These are phyloP conservation scores for Eimeria zaria DNA, from an alignment of 169 alveolate genomes.

Conservation along the genomic window DNA sequence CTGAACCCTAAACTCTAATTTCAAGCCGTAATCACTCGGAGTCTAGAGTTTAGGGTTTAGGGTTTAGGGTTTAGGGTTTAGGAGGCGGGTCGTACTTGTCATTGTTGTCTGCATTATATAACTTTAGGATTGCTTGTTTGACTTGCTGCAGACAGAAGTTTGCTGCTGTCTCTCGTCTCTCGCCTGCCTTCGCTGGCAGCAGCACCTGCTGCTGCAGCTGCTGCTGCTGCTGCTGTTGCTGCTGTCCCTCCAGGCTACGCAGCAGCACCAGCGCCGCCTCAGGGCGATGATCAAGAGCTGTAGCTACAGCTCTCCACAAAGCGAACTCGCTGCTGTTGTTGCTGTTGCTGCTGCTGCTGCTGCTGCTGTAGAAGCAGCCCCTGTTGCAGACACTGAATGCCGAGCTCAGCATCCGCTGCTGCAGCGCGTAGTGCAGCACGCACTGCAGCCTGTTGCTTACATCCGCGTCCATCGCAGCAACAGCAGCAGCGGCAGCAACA, in stretches of 20 bases:
- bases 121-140: not conserved
- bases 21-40: no score
- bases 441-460: constrained; percentile 15
- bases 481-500: no score
- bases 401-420: not conserved
- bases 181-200: not conserved
- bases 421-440: constrained; percentile 43
- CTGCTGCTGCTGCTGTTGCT: no score
- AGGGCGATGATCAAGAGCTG: not conserved
- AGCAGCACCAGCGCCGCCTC: constrained; percentile 10
- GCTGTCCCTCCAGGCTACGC: constrained; percentile 6
- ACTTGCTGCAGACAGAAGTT: not conserved
- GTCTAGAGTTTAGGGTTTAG: no score
- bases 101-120: not conserved
- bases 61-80: no score
- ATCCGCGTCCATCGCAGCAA: constrained; percentile 7
- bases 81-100: not conserved
- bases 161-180: not conserved
- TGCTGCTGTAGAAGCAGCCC: not conserved
- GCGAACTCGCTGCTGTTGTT: not conserved
- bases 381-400: constrained; percentile 16
- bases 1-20: not conserved
- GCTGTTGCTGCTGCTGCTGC: not conserved
- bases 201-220: no score
- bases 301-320: constrained; percentile 14